These are phyloP conservation scores for Cymbopogon citratus DNA, from an alignment of 176 grass and related monocot species.

Conservation along the genomic window DNA sequence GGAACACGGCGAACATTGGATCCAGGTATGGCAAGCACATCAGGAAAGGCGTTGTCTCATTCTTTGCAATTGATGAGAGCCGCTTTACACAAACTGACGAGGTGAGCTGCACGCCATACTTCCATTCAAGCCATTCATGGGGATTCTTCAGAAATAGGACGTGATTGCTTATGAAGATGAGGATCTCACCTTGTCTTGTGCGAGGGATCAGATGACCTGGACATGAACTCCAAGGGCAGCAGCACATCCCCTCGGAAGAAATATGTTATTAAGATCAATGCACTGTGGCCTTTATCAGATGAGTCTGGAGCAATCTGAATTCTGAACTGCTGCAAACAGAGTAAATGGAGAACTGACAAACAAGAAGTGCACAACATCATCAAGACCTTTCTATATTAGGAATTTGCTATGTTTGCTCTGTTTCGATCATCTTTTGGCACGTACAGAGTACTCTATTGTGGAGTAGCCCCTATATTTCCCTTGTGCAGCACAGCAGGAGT, in stretches of 20 bases:
- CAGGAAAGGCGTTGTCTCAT: conserved; percentile 60
- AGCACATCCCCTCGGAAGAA: conserved; percentile 28
- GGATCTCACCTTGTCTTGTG: conserved; percentile 18
- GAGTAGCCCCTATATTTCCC: too few species aligned
- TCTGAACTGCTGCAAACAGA: neutral
- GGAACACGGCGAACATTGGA: conserved; percentile 62
- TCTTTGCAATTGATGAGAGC: conserved; percentile 43
- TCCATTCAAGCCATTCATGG: conserved; percentile 50
- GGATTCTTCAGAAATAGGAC: conserved; percentile 50
- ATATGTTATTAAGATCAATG: conserved; percentile 61
- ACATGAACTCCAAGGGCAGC: conserved; percentile 16
- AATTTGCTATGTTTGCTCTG: neutral
- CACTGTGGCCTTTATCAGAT: conserved; percentile 42
- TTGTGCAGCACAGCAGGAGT: too few species aligned
- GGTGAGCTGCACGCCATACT: conserved; percentile 53
- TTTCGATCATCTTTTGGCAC: too few species aligned
- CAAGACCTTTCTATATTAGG: neutral
- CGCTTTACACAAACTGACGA: conserved; percentile 48
- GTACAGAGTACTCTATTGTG: too few species aligned
- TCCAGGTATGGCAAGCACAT: conserved; percentile 66
- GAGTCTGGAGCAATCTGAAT: neutral
- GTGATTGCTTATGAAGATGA: conserved; percentile 46
- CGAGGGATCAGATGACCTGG: conserved; percentile 14
- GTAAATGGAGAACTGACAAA: neutral
- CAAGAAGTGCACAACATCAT: neutral